Evolutionary conservation across 2,329 filamentous ascomycete species (phyloP), one percentile per base, ranked within the genome.

Genomic region (Aspergillus japonicus): DNA sequence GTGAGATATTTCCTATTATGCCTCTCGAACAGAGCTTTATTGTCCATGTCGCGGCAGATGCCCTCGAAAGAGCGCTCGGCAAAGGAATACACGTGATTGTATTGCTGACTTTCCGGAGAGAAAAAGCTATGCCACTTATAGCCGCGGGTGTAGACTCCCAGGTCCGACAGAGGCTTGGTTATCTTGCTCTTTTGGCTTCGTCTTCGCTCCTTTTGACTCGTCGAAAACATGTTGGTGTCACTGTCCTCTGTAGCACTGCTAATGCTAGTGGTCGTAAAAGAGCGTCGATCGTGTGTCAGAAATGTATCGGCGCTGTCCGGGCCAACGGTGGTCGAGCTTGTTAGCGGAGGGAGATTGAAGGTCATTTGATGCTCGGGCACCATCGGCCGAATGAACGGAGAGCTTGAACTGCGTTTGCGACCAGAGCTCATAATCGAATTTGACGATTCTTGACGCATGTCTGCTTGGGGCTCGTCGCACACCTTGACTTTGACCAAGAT

Each of bases 401-500:
- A 94, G 64, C 89, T 94, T 47, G 96, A 81, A 76, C 93, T 96
- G 60, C 85, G 82, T 63, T 85, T 78, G 42, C 80, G 78, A n/a
- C 75, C 74, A 54, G 68, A 63, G 10, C 66, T 66, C 24, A 64
- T 62, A 16, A 83, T 81, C 8, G 75, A 65, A 57, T 57, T 64
- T 6, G 54, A 68, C 10, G 76, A 67, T 50, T 83, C 81, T 19
- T 79, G 76, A 53, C 75, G 76, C 59, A 72, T 76, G 29, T 78
- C 76, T 11, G 74, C 79, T 52, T 84, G 79, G 12, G 72, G 76
- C 50, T 84, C 81, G 66, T 86, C 83, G 7, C 91, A 87, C 65
- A 90, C 89, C 77, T 98, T 99, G 63, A 97, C 95, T 75, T 99
- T 99, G 81, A 98, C 89, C 58, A 99, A 81, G 58, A 98, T 91